Conservation (phyloP, 495 filamentous ascomycete species). For the Aspergillus kassunensis region DNA sequence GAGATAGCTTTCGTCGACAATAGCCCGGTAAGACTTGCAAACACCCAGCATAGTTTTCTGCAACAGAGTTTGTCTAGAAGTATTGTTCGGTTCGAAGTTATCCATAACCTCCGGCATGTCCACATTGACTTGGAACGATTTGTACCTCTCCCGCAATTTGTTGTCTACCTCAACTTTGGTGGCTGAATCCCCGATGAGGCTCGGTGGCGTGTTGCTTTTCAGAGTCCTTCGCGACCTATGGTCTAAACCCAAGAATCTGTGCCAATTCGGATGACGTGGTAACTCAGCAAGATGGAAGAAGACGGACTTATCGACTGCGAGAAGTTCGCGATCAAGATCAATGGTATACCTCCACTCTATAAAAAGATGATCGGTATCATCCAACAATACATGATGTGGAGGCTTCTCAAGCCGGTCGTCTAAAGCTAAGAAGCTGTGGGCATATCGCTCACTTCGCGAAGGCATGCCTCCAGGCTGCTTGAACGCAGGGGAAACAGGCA, state of each 20-base stretch:
- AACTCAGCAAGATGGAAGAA: constrained; percentile 11
- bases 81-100: neutral
- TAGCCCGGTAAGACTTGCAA: neutral
- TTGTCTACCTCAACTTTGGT: constrained; percentile 1
- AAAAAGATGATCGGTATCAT: neutral
- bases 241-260: constrained; percentile 10
- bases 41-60: neutral
- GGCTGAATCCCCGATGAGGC: constrained; percentile 10
- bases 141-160: neutral
- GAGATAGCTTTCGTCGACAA: constrained; percentile 9
- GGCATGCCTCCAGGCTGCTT: constrained; percentile 1
- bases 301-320: constrained; percentile 10
- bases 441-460: constrained; percentile 5
- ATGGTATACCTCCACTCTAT: constrained; percentile 20
- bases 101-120: neutral
- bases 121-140: neutral
- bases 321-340: constrained; percentile 21
- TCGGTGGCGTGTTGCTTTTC: constrained; percentile 1
- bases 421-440: constrained; percentile 15
- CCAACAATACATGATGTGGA: constrained; percentile 5
- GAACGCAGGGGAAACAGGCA: constrained; percentile 7
- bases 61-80: constrained; percentile 8
- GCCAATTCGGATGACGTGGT: constrained; percentile 7
- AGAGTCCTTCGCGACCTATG: neutral
- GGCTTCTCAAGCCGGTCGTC: constrained; percentile 15